Percentiles rank a stretch among this genome's conserved stretches.
These are phyloP conservation scores for Monosporozyma aerobia DNA, from an alignment of 805 yeast species.

Conservation along the genomic window DNA sequence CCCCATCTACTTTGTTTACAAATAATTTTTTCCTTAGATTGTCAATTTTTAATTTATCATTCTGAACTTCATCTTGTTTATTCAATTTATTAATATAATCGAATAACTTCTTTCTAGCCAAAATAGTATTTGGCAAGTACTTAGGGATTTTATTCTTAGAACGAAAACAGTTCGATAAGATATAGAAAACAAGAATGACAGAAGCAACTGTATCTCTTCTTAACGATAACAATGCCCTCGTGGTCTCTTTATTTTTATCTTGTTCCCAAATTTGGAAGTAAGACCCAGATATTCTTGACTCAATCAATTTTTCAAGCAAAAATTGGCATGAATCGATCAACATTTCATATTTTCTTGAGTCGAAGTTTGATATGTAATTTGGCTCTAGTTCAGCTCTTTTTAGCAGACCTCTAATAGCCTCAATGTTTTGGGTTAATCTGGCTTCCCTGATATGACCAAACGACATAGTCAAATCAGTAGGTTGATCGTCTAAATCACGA, in stretches of 20 bases:
- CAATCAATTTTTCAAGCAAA: constrained; percentile 36
- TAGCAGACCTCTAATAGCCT: constrained; percentile 33
- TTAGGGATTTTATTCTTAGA: constrained; percentile 33
- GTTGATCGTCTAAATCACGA: constrained; percentile 39
- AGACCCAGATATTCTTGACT: constrained; percentile 41
- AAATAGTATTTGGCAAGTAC: constrained; percentile 38
- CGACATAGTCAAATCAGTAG: constrained; percentile 37
- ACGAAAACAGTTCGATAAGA: constrained; percentile 36
- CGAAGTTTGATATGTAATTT: constrained; percentile 30
- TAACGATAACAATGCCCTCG: constrained; percentile 33
- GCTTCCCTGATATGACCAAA: constrained; percentile 40
- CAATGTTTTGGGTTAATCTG: constrained; percentile 37
- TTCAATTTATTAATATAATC: constrained; percentile 33
- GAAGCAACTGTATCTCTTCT: constrained; percentile 42
- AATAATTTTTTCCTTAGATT: constrained; percentile 8
- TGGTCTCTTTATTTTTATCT: constrained; percentile 32
- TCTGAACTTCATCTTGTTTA: constrained; percentile 2
- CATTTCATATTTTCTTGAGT: constrained; percentile 26
- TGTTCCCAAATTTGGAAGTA: constrained; percentile 39
- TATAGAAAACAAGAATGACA: constrained; percentile 35
- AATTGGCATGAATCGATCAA: constrained; percentile 33
- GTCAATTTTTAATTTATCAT: background rate
- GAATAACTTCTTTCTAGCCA: constrained; percentile 35
- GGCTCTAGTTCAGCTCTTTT: constrained; percentile 32
- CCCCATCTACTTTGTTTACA: constrained; percentile 1